phyloP scores from a whole-genome alignment of 192 early-diverging fungal genomes.

The Umbelopsis ramanniana region DNA sequence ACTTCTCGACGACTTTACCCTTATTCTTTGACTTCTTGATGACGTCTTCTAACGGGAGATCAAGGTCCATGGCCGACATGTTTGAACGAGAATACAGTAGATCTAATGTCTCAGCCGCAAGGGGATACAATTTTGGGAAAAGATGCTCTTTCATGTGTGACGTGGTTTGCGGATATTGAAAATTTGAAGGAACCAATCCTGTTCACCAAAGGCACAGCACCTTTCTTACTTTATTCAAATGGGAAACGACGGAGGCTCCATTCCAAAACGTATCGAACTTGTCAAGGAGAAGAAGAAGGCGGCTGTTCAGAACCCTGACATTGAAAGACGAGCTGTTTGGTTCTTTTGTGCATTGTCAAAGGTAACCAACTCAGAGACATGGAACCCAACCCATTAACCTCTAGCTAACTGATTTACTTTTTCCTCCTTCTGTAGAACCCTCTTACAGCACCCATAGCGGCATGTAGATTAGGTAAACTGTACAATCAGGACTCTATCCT shows the following conservation, averaged over 20 bases:
- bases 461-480: constrained; percentile 73
- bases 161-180: constrained; percentile 6
- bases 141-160: constrained; percentile 11
- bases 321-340: constrained; percentile 67
- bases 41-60: constrained; percentile 2
- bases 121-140: neutral
- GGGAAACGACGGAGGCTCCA: constrained; percentile 90
- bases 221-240: constrained; percentile 35
- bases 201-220: neutral
- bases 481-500: constrained; percentile 86
- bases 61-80: constrained; percentile 13
- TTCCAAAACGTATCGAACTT: constrained; percentile 83
- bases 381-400: neutral
- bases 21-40: constrained; percentile 2
- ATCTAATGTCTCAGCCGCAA: neutral
- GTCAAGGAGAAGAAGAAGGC: constrained; percentile 79
- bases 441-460: constrained; percentile 68
- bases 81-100: neutral
- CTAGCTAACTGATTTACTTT: neutral
- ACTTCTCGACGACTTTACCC: neutral
- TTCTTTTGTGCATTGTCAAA: constrained; percentile 82
- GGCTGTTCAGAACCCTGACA: constrained; percentile 67
- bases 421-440: constrained; percentile 40
- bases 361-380: constrained; percentile 33
- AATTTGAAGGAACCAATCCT: neutral